Conservation (phyloP, 179 eudicot genomes). For the Nepenthes alata region DNA sequence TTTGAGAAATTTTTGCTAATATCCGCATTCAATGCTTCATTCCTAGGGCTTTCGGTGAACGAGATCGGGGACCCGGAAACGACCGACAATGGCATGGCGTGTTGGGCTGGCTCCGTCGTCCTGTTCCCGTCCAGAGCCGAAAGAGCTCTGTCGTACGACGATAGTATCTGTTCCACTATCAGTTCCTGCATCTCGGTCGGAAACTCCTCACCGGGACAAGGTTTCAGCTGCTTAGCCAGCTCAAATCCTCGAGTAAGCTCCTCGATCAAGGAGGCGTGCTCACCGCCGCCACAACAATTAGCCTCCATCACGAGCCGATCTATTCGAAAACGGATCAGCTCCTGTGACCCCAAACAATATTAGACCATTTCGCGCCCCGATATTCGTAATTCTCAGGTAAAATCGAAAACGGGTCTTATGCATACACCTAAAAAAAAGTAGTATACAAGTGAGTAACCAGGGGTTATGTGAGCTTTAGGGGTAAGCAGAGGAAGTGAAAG, state of each 20-base stretch:
- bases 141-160: conserved; percentile 57
- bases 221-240: conserved; percentile 40
- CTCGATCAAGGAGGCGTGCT: conserved; percentile 23
- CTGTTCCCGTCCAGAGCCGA: conserved; percentile 41
- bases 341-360: neutral
- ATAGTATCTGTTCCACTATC: conserved; percentile 39
- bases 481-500: neutral
- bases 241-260: conserved; percentile 63
- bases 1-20: conserved; percentile 20
- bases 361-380: neutral
- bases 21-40: conserved; percentile 37
- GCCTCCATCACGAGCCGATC: conserved; percentile 20
- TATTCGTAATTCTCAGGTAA: no score
- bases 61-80: conserved; percentile 50
- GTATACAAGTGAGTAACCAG: no score
- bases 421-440: no score
- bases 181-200: conserved; percentile 22
- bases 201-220: conserved; percentile 23
- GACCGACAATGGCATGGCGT: conserved; percentile 12
- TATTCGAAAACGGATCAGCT: neutral
- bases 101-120: conserved; percentile 27
- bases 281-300: conserved; percentile 12
- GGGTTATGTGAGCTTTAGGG: neutral
- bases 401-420: no score
- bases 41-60: conserved; percentile 44